These are phyloP conservation scores for Zygoascus meyerae DNA, from an alignment of 1,139 yeast genomes.

Conservation along the genomic window DNA sequence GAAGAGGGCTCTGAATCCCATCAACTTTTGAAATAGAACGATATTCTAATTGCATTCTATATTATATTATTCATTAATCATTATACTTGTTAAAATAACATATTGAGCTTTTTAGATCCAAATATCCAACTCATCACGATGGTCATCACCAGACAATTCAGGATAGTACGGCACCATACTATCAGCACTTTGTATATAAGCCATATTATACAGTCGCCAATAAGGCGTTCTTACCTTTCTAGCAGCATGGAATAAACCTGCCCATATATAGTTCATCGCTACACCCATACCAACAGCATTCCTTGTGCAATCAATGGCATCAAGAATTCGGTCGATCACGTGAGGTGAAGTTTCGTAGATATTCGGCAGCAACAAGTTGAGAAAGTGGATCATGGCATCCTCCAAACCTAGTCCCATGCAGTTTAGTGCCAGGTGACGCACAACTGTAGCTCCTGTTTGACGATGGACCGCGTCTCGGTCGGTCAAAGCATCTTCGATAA, in stretches of 20 bases:
- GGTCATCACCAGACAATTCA: conserved; percentile 33
- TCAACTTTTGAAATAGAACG: neutral
- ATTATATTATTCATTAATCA: too few species aligned
- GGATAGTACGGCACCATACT: conserved; percentile 84
- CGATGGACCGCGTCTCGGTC: conserved; percentile 91
- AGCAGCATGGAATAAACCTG: conserved; percentile 92
- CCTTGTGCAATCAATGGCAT: conserved; percentile 71
- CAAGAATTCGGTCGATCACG: conserved; percentile 76
- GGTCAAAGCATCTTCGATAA: conserved; percentile 83
- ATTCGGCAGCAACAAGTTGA: conserved; percentile 76
- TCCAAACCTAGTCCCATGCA: conserved; percentile 71
- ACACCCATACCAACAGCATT: conserved; percentile 71
- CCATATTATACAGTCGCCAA: conserved; percentile 76
- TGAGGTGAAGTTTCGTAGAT: conserved; percentile 93
- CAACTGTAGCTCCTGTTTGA: conserved; percentile 90
- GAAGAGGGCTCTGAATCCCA: neutral
- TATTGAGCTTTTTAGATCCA: conserved; percentile 29
- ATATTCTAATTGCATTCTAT: too few species aligned
- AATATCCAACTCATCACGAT: conserved; percentile 39
- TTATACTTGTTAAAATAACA: neutral
- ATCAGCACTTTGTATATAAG: conserved; percentile 71
- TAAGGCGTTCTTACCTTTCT: conserved; percentile 75
- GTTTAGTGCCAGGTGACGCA: conserved; percentile 75
- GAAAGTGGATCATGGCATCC: conserved; percentile 66
- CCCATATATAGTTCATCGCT: conserved; percentile 71